Percentiles rank a stretch among this genome's conserved stretches.
These are phyloP conservation scores for Aspergillus quadrilineatus DNA, from an alignment of 2,329 filamentous ascomycete genomes.

Conservation along the genomic window DNA sequence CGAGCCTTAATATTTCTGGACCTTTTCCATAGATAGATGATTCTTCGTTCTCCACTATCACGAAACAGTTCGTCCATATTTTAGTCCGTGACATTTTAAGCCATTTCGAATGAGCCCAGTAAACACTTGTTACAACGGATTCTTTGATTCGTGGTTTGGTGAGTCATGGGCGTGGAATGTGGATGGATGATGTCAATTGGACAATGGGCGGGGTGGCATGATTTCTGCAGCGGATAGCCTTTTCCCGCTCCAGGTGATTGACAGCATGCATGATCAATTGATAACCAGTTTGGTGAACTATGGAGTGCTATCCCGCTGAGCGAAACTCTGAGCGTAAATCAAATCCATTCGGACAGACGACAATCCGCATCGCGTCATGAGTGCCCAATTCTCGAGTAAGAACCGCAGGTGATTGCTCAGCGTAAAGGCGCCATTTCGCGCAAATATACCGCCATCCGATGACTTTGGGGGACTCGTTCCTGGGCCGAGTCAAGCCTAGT, in stretches of 20 bases:
- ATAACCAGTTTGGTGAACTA: not conserved
- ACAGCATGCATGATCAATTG: not conserved
- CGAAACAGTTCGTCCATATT: not conserved
- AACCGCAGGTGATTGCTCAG: slow-evolving; percentile 5
- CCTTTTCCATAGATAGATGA: not conserved
- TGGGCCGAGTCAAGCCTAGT: not conserved
- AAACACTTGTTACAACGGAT: not conserved
- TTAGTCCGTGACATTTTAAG: not conserved
- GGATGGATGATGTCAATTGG: slow-evolving; percentile 10
- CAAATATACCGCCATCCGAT: slow-evolving; percentile 7
- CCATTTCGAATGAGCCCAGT: not conserved
- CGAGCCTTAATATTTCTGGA: not conserved
- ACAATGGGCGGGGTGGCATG: slow-evolving; percentile 14
- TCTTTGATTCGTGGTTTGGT: not conserved
- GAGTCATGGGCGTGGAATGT: not conserved
- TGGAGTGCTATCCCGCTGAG: no score
- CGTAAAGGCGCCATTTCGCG: slow-evolving; percentile 8
- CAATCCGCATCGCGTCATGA: slow-evolving; percentile 7
- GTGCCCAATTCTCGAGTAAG: not conserved
- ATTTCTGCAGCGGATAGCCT: slow-evolving; percentile 13
- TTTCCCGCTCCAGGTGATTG: slow-evolving; percentile 4
- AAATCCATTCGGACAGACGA: not conserved
- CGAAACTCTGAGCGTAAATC: not conserved
- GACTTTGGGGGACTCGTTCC: not conserved
- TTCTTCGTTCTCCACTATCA: not conserved